Evolutionary conservation across 2,329 filamentous ascomycete genomes (phyloP).

Genomic region (Fusarium pseudograminearum): DNA sequence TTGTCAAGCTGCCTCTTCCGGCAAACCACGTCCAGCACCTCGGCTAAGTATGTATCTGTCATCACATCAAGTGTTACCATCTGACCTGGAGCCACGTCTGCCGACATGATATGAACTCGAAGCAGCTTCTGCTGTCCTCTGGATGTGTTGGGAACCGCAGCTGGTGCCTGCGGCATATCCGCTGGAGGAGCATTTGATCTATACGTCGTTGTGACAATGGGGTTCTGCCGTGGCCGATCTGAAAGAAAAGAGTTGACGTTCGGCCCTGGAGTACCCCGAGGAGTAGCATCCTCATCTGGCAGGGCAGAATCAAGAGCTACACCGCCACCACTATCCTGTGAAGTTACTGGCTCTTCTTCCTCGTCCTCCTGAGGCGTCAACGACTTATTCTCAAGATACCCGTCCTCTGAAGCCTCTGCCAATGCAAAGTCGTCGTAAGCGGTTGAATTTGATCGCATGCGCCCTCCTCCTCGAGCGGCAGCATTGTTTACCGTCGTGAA

Average conservation of each 20-base stretch:
- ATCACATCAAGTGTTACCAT: constrained; percentile 80
- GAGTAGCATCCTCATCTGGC: constrained; percentile 48
- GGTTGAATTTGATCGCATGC: constrained; percentile 76
- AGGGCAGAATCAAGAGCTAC: constrained; percentile 47
- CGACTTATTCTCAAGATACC: constrained; percentile 76
- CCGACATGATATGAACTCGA: constrained; percentile 76
- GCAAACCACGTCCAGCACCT: constrained; percentile 83
- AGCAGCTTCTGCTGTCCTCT: constrained; percentile 78
- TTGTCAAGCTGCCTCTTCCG: constrained; percentile 83
- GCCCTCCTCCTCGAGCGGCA: constrained; percentile 72
- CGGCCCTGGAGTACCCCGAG: constrained; percentile 44
- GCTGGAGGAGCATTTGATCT: constrained; percentile 66
- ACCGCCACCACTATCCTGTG: constrained; percentile 48
- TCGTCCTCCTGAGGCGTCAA: constrained; percentile 76
- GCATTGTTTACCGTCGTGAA: constrained; percentile 88
- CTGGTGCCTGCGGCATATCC: constrained; percentile 66
- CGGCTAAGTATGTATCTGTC: constrained; percentile 84
- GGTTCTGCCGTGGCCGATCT: constrained; percentile 63
- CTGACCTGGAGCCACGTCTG: constrained; percentile 78
- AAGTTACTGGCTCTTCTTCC: constrained; percentile 42
- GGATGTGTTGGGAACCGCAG: constrained; percentile 57
- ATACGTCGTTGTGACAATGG: constrained; percentile 71
- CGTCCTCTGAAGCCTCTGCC: constrained; percentile 75
- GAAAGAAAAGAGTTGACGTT: constrained; percentile 50
- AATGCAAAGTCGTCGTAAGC: constrained; percentile 87